Conservation (phyloP, 2,329 filamentous ascomycete genomes). For the Colletotrichum chrysophilum region DNA sequence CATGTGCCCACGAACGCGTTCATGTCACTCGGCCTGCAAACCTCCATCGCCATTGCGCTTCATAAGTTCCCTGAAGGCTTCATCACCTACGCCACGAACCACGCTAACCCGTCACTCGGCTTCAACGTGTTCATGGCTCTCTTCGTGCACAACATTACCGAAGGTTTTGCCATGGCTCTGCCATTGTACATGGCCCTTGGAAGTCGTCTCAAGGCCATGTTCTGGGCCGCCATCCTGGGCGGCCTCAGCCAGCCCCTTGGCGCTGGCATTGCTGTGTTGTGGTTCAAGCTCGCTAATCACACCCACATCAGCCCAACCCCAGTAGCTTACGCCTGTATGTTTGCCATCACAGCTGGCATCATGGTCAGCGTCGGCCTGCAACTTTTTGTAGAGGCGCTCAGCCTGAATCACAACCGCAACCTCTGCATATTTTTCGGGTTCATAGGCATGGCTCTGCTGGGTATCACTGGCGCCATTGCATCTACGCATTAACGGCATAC, state of each 20-base stretch:
- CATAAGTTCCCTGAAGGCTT: slow-evolving; percentile 92
- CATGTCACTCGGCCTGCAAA: slow-evolving; percentile 93
- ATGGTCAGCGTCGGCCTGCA: slow-evolving; percentile 94
- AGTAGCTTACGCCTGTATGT: slow-evolving; percentile 80
- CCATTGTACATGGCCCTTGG: slow-evolving; percentile 91
- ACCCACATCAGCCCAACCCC: slow-evolving; percentile 55
- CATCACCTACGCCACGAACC: slow-evolving; percentile 96
- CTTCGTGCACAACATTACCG: slow-evolving; percentile 97
- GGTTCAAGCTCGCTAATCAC: slow-evolving; percentile 75
- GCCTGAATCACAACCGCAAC: slow-evolving; percentile 79
- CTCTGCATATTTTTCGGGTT: slow-evolving; percentile 83
- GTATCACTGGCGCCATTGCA: slow-evolving; percentile 72
- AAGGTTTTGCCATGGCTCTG: slow-evolving; percentile 93
- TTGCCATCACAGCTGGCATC: slow-evolving; percentile 88
- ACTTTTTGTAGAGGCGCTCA: slow-evolving; percentile 85
- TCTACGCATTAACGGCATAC: slow-evolving; percentile 8
- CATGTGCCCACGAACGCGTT: slow-evolving; percentile 96
- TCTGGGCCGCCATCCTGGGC: slow-evolving; percentile 83
- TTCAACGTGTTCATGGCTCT: slow-evolving; percentile 93
- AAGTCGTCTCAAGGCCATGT: slow-evolving; percentile 80
- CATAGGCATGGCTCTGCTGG: slow-evolving; percentile 85
- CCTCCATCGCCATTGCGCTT: slow-evolving; percentile 90
- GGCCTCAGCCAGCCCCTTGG: slow-evolving; percentile 88
- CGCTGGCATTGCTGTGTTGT: slow-evolving; percentile 81
- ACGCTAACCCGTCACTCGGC: slow-evolving; percentile 87